Evolutionary conservation across 1,284 basidiomycete species (phyloP), one percentile per base, ranked within the genome.

Genomic region (Microbotryum saponariae): DNA sequence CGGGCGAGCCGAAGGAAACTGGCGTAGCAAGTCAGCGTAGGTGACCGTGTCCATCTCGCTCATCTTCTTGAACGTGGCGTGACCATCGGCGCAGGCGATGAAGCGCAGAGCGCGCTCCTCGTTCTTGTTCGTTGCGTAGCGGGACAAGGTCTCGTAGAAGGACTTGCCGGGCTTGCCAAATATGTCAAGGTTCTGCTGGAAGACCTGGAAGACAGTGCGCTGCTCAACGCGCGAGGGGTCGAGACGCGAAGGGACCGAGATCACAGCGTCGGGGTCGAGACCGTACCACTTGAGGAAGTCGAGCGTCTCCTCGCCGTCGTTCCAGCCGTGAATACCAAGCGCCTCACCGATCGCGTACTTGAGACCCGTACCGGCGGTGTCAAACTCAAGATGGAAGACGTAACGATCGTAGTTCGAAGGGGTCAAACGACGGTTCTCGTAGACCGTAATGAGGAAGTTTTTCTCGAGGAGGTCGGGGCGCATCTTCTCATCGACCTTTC

Each of bases 301-400:
- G 53, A 83, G 77, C 8, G 97, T 90, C 70, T 98, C 94, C 56
- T 83, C 76, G 51, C 83, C 83, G 75, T 98, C 92, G 77, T 98
- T 98, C 92, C 92, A 97, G 46, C 96, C 96, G 76, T 98, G 91
- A 53, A 98, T 82, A 59, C 94, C 94, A 49, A 98, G 84, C 21
- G 96, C 96, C 78, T 98, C 94, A 63, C 94, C 94, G 61, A 98
- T 91, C 52, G 84, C 86, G 77, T 98, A 98, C 77, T 88, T 91
- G 69, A 98, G 83, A 10, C 91, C 92, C 20, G 96, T 98, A 50
- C 90, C 89, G 54, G 82, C 79, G 12, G 91, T 92, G 76, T 92
- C 85, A 75, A 98, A 91, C 80, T 97, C 94, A 74, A 98, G 83
- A 78, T 98, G 94, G 82, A 98, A 98, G 61, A 98, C 91, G 77